Base-by-base conservation (phyloP, 1,284 basidiomycete genomes). In the Stereum hirsutum region DNA sequence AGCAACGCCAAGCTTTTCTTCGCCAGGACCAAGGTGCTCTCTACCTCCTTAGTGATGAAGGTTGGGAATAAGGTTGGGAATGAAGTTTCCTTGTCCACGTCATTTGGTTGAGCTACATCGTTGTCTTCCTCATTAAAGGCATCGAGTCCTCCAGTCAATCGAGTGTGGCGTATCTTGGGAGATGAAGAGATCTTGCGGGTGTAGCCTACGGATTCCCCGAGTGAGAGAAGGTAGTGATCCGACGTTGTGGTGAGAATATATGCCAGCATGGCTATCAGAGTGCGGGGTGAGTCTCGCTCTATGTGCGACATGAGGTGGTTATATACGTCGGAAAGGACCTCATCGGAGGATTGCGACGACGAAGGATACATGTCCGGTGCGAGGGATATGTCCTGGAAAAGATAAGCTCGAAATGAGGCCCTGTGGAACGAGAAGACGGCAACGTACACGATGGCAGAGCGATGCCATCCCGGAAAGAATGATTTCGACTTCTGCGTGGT, bases 1-100 rank as follows among this genome's bases (percentile, higher is more conserved):
- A 89, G 65, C 3, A 89, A 62, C 23, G 69, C 65, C 6, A 89
- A 60, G 0, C 86, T 88, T 49, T 74, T 77, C 49, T 73, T 74
- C 1, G 85, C 83, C 6, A 72, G 69, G 5, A 74, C 69, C 2
- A 89, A 58, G 6, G 74, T 65, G 36, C 69, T 65, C 5, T 68
- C 58, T 26, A 81, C 55, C 6, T 65, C 63, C 1, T 54, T 48
- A 4, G 72, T 68, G 45, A 88, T 70, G 57, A 89, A 88, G 11
- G 57, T 58, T 0, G 85, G 82, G 50, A 76, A 80, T n/a, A n/a
- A n/a, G n/a, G n/a, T n/a, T n/a, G n/a, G n/a, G n/a, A n/a, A n/a
- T n/a, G n/a, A n/a, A 10, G 57, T 54, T 6, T 64, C 62, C 23
- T 63, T 59, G 6, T 55, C 39, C 8, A 42, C 42, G 35, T 65